These are phyloP conservation scores for Incumbomyces lentus DNA, from an alignment of 2,329 filamentous ascomycete species.

Conservation along the genomic window DNA sequence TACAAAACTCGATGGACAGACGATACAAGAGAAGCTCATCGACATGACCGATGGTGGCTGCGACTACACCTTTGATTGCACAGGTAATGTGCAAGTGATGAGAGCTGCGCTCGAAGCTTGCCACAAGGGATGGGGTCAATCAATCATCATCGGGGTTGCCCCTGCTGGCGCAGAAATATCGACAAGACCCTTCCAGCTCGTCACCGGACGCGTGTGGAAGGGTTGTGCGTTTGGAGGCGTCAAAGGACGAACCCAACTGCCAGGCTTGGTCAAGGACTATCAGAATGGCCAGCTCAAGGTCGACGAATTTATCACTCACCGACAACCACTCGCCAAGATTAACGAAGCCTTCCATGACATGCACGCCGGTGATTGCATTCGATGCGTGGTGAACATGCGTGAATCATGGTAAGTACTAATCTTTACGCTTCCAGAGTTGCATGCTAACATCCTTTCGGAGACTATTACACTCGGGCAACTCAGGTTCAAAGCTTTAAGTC, in stretches of 20 bases:
- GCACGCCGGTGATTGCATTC: slow-evolving; percentile 95
- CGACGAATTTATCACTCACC: slow-evolving; percentile 98
- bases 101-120: slow-evolving; percentile 60
- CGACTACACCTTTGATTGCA: slow-evolving; percentile 99
- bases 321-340: slow-evolving; percentile 70
- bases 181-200: slow-evolving; percentile 80
- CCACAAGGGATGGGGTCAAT: slow-evolving; percentile 99
- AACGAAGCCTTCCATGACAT: slow-evolving; percentile 87
- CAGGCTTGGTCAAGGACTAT: slow-evolving; percentile 80
- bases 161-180: slow-evolving; percentile 17
- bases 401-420: neutral
- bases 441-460: neutral
- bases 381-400: slow-evolving; percentile 69
- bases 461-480: slow-evolving; percentile 21
- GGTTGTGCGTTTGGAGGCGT: slow-evolving; percentile 96
- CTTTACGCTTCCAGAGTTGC: too few species aligned
- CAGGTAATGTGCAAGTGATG: slow-evolving; percentile 94
- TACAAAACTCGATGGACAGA: slow-evolving; percentile 63
- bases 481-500: slow-evolving; percentile 3
- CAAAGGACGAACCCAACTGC: slow-evolving; percentile 90
- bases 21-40: slow-evolving; percentile 81
- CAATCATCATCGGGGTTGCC: slow-evolving; percentile 85
- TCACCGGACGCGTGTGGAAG: slow-evolving; percentile 95
- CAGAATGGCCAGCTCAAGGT: slow-evolving; percentile 85
- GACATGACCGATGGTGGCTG: slow-evolving; percentile 97